Evolutionary conservation across 257 asterid species (phyloP).

Genomic region (Capsicum chinense): DNA sequence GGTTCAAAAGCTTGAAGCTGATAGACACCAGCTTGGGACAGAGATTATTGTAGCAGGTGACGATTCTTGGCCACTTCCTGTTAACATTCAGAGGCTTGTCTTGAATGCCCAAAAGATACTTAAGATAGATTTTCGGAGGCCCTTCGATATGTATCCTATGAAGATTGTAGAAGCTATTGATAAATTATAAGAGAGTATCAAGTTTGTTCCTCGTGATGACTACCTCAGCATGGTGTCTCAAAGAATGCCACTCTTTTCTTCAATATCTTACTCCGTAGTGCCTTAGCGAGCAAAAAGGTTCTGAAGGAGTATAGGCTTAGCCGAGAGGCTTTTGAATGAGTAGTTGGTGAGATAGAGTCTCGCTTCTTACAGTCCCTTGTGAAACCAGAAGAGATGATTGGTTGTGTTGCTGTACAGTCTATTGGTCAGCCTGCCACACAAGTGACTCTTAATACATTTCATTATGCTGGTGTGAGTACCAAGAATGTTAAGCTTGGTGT

Average conservation of each 20-base stretch:
- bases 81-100: too few relatives aligned
- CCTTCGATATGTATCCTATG: constrained; percentile 58
- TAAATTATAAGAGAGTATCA: constrained; percentile 92
- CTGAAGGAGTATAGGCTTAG: constrained; percentile 90
- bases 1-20: too few relatives aligned
- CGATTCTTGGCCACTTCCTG: too few relatives aligned
- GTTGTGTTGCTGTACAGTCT: constrained; percentile 98
- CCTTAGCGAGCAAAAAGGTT: constrained; percentile 57
- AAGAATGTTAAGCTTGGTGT: too few relatives aligned
- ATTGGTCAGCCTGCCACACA: constrained; percentile 99
- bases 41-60: too few relatives aligned
- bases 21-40: too few relatives aligned
- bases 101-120: too few relatives aligned
- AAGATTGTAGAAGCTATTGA: constrained; percentile 68
- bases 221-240: constrained; percentile 96
- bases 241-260: constrained; percentile 91
- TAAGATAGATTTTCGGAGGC: constrained; percentile 45
- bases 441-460: constrained; percentile 69
- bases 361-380: constrained; percentile 98
- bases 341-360: constrained; percentile 93
- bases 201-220: constrained; percentile 99
- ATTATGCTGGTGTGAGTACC: too few relatives aligned
- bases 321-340: constrained; percentile 97
- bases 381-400: constrained; percentile 98
- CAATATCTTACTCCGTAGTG: too few relatives aligned